These are phyloP conservation scores for Backusella psychrophila DNA, from an alignment of 192 early-diverging fungal species.

Conservation along the genomic window DNA sequence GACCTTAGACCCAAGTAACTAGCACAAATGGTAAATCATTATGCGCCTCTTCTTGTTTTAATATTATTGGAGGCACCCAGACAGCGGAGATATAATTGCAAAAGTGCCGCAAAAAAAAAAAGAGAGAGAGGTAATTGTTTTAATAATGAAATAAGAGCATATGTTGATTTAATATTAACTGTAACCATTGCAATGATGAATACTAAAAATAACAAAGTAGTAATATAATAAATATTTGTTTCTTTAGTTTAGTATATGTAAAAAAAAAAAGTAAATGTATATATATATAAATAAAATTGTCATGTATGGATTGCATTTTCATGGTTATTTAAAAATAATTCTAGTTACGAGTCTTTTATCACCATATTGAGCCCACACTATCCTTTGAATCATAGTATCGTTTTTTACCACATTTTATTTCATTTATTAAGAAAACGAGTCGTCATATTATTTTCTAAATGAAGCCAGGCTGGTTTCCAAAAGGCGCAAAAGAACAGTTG, in stretches of 20 bases:
- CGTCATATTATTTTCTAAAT: constrained; percentile 2
- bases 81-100: too few relatives aligned
- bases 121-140: too few relatives aligned
- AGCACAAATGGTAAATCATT: too few relatives aligned
- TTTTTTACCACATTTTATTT: background rate
- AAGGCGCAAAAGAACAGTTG: background rate
- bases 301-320: background rate
- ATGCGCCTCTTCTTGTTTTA: too few relatives aligned
- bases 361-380: background rate
- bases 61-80: too few relatives aligned
- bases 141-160: too few relatives aligned
- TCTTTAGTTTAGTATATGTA: background rate
- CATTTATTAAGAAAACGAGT: background rate
- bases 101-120: too few relatives aligned
- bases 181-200: background rate
- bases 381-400: background rate
- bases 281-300: background rate
- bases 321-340: background rate
- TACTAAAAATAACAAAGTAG: background rate
- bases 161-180: background rate
- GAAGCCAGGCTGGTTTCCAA: constrained; percentile 2
- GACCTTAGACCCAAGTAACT: too few relatives aligned
- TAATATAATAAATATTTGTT: background rate
- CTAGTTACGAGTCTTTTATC: background rate
- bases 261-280: background rate